These are phyloP conservation scores for Aspergillus nanangensis DNA, from an alignment of 495 filamentous ascomycete genomes.

Conservation along the genomic window DNA sequence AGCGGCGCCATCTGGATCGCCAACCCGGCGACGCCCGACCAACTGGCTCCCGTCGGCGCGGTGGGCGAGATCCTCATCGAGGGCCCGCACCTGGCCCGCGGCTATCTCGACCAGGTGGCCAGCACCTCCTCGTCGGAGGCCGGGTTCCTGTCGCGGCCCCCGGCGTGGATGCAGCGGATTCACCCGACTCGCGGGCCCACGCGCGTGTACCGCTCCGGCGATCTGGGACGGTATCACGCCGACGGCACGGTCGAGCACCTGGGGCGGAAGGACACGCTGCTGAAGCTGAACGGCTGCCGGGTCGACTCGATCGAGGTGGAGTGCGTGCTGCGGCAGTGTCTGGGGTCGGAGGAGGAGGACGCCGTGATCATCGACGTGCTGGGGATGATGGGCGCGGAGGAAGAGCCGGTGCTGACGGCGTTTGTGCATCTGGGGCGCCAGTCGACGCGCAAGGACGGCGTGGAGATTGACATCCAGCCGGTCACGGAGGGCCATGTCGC, in stretches of 20 bases:
- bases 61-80: constrained; percentile 58
- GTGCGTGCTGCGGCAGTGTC: constrained; percentile 12
- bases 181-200: constrained; percentile 6
- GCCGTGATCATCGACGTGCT: constrained; percentile 21
- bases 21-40: constrained; percentile 40
- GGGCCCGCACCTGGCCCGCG: constrained; percentile 48
- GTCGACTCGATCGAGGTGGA: constrained; percentile 73
- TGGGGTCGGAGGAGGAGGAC: constrained; percentile 12
- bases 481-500: constrained; percentile 2
- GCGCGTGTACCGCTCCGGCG: constrained; percentile 68
- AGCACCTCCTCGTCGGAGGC: constrained; percentile 13
- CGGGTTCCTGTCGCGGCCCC: constrained; percentile 9
- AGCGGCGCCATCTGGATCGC: constrained; percentile 47
- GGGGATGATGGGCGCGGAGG: constrained; percentile 14
- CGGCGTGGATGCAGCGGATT: constrained; percentile 13
- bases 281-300: constrained; percentile 75
- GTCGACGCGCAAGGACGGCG: constrained; percentile 6
- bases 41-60: constrained; percentile 46
- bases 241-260: constrained; percentile 69
- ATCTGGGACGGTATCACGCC: constrained; percentile 67
- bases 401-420: constrained; percentile 18
- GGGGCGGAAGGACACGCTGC: constrained; percentile 73
- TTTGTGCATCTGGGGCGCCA: constrained; percentile 19
- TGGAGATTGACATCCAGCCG: constrained; percentile 16
- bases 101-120: constrained; percentile 42